Conservation (phyloP, 768 basidiomycete genomes). For the Dioszegia hungarica region DNA sequence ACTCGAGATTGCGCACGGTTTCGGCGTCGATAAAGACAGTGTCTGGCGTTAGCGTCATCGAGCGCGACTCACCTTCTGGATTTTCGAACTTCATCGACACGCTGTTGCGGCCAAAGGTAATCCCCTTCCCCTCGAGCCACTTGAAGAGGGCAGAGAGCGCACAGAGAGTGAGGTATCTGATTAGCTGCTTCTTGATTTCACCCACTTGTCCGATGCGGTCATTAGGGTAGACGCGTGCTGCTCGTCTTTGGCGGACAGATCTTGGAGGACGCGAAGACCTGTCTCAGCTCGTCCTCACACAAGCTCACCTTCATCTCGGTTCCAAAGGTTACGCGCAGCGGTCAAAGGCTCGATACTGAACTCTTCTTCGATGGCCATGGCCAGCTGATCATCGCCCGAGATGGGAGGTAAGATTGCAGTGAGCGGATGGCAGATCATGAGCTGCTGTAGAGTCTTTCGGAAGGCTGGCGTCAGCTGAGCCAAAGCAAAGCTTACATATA, state of each 20-base stretch:
- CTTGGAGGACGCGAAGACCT: slow-evolving; percentile 72
- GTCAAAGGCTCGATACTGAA: slow-evolving; percentile 66
- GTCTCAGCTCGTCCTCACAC: slow-evolving; percentile 1
- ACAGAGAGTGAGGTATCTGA: slow-evolving; percentile 81
- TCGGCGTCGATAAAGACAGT: slow-evolving; percentile 93
- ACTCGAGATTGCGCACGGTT: slow-evolving; percentile 79
- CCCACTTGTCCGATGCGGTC: slow-evolving; percentile 71
- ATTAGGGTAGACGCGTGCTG: slow-evolving; percentile 74
- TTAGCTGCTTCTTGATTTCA: background rate
- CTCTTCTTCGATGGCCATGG: slow-evolving; percentile 56
- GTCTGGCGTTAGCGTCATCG: slow-evolving; percentile 50
- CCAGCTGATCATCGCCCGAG: slow-evolving; percentile 49
- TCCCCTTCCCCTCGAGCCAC: slow-evolving; percentile 68
- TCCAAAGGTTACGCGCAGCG: slow-evolving; percentile 74
- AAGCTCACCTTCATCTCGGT: slow-evolving; percentile 64
- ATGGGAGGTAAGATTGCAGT: slow-evolving; percentile 63
- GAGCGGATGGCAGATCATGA: slow-evolving; percentile 55
- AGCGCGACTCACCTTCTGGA: slow-evolving; percentile 55
- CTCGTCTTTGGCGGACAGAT: slow-evolving; percentile 73
- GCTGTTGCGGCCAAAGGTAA: slow-evolving; percentile 57
- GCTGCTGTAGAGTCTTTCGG: slow-evolving; percentile 21
- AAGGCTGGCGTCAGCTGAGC: background rate
- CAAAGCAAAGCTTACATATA: background rate
- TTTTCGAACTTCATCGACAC: slow-evolving; percentile 57
- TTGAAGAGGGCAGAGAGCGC: slow-evolving; percentile 84